Evolutionary conservation across 2,329 filamentous ascomycete species (phyloP), one percentile per base, ranked within the genome.

Genomic region (Talaromyces verruculosus): DNA sequence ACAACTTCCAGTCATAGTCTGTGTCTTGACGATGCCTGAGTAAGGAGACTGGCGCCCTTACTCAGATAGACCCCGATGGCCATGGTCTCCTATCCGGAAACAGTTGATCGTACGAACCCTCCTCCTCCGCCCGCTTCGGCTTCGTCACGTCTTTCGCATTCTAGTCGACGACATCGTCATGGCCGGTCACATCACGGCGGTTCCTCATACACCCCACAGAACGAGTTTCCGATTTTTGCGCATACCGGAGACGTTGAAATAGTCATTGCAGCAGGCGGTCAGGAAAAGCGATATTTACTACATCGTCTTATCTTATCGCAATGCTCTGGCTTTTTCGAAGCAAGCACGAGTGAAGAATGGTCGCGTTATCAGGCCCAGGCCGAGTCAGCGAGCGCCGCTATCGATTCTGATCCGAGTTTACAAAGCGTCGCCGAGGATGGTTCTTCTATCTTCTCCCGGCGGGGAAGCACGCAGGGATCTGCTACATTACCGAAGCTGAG

Each of bases 221-320:
- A 97, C 76, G 93, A 97, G 76, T 98, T 97, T 72, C 94, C 94
- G 25, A 82, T 96, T 74, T 98, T 97, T 79, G 89, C 88, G 60
- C 89, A 93, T 72, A 94, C 91, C 43, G 94, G 94, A 74, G 93
- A 98, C 78, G 92, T 97, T 73, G 94, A 98, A 79, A 93, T 98
- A 68, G 75, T 94, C 64, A 86, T 97, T 72, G 86, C 84, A 74
- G 85, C 87, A 15, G 85, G 90, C 63, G 70, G 87, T 68, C 87
- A 88, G 74, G 90, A 95, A 78, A 91, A 92, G 75, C 86, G 91
- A 68, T 98, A 97, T 76, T 84, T 97, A 57, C 84, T 98, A 65
- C 94, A 98, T 80, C 86, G 89, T 67, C 85, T 97, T 73, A 97
- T 94, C 47, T 82, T 98, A 70, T 89, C 91, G 37, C 91, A 96